A percentile compares a stretch with the other conserved stretches of the same genome.
These are phyloP conservation scores for Venturiaceae sp. DNA, from an alignment of 2,329 filamentous ascomycete genomes.

Conservation along the genomic window DNA sequence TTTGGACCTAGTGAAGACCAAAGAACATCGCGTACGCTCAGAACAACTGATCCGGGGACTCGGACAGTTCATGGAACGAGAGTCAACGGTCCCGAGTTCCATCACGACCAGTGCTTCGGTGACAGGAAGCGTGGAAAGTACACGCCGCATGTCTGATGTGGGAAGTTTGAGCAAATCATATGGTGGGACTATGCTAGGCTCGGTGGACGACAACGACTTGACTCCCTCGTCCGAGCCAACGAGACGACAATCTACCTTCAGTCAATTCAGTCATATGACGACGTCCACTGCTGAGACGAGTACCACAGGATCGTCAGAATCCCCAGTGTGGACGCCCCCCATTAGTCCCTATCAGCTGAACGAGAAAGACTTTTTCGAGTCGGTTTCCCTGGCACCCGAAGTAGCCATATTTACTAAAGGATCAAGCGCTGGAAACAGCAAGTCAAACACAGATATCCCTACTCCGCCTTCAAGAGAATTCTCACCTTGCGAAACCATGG, in stretches of 20 bases:
- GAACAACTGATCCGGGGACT: conserved; percentile 13
- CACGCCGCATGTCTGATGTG: not conserved
- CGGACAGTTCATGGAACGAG: conserved; percentile 11
- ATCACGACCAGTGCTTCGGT: not conserved
- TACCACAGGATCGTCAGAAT: not conserved
- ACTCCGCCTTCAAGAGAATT: not conserved
- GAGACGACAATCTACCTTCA: not conserved
- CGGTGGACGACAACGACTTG: not conserved
- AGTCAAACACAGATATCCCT: not conserved
- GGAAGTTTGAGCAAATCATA: not conserved
- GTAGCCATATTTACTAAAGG: not conserved
- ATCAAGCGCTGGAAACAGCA: not conserved
- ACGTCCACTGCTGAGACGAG: not conserved
- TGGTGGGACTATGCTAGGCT: not conserved
- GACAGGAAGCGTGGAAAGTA: not conserved
- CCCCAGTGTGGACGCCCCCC: not conserved
- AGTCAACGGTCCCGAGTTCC: not conserved
- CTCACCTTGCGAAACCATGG: not conserved
- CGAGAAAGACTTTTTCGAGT: not conserved
- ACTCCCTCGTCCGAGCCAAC: not conserved
- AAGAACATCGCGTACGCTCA: conserved; percentile 9
- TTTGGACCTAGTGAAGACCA: conserved; percentile 12
- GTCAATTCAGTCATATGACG: not conserved
- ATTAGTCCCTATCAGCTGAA: not conserved
- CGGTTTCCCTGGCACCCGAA: not conserved